Evolutionary conservation across 2,329 filamentous ascomycete species (phyloP).

Genomic region (Acephala macrosclerotiorum): DNA sequence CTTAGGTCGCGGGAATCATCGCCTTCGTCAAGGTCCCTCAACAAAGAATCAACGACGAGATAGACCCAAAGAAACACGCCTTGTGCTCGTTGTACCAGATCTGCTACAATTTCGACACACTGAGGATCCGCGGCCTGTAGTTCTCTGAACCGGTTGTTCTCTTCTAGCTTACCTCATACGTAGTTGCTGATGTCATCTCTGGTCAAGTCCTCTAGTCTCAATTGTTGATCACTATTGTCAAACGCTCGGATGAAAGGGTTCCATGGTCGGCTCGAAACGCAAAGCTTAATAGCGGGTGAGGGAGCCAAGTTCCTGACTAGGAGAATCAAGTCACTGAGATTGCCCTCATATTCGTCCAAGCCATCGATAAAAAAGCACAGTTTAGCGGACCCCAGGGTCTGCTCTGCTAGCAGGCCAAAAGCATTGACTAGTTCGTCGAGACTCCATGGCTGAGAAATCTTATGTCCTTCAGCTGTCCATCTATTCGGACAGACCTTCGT

Average conservation of each 20-base stretch:
- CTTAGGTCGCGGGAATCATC: not conserved
- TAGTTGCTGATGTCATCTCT: not conserved
- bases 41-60: not conserved
- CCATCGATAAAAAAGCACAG: conserved; percentile 10
- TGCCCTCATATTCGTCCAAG: conserved; percentile 10
- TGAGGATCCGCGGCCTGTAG: not conserved
- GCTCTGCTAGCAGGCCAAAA: not conserved
- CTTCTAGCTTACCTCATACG: not conserved
- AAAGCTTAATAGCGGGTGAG: not conserved
- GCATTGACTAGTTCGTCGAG: not conserved
- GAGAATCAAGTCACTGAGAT: not conserved
- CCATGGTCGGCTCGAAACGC: not conserved
- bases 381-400: not conserved
- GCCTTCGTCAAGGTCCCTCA: not conserved
- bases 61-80: not conserved
- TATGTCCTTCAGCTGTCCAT: not conserved
- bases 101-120: not conserved
- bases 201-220: not conserved
- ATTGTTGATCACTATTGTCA: not conserved
- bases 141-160: not conserved
- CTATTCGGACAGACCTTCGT: not conserved
- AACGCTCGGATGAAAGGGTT: not conserved
- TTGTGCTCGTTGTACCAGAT: not conserved
- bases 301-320: not conserved
- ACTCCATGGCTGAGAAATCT: not conserved